Percentiles rank a stretch among this genome's conserved stretches.
Evolutionary conservation across 2,329 filamentous ascomycete species (phyloP).

Genomic region (Fusarium chuoi): DNA sequence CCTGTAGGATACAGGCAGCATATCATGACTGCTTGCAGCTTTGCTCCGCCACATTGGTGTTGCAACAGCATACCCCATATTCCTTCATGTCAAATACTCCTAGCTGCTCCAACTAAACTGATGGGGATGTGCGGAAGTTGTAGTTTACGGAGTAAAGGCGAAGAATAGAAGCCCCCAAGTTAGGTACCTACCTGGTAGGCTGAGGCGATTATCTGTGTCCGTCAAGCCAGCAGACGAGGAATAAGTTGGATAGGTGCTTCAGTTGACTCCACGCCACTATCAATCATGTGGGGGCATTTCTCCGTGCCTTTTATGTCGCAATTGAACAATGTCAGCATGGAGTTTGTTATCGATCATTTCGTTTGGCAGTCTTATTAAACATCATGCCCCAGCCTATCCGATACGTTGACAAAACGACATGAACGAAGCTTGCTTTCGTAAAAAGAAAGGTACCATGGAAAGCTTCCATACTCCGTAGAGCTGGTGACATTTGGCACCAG

Average conservation of each 20-base stretch:
- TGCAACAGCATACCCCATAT: slow-evolving; percentile 2
- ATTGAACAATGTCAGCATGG: not conserved
- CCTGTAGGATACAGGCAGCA: not conserved
- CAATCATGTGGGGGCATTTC: slow-evolving; percentile 5
- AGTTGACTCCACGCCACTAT: slow-evolving; percentile 14
- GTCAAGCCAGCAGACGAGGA: slow-evolving; percentile 7
- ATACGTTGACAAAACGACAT: not conserved
- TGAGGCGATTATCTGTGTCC: slow-evolving; percentile 11
- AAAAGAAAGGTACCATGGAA: not conserved
- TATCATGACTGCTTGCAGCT: slow-evolving; percentile 19
- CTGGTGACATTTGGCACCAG: slow-evolving; percentile 10
- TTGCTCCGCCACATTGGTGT: slow-evolving; percentile 20
- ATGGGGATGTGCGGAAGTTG: not conserved
- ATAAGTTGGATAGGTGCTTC: slow-evolving; percentile 1
- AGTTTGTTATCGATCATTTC: not conserved
- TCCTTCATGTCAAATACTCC: not conserved
- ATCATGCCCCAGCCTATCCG: not conserved
- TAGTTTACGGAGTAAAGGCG: not conserved
- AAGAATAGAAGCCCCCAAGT: not conserved
- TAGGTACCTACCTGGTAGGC: too few relatives aligned
- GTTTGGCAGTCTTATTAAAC: not conserved
- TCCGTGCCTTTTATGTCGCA: not conserved
- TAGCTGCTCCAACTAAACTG: not conserved
- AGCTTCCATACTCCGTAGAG: not conserved
- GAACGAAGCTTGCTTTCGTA: slow-evolving; percentile 1